Evolutionary conservation across 148 eudicot genomes (phyloP).

Genomic region (Dianthus caryophyllus): DNA sequence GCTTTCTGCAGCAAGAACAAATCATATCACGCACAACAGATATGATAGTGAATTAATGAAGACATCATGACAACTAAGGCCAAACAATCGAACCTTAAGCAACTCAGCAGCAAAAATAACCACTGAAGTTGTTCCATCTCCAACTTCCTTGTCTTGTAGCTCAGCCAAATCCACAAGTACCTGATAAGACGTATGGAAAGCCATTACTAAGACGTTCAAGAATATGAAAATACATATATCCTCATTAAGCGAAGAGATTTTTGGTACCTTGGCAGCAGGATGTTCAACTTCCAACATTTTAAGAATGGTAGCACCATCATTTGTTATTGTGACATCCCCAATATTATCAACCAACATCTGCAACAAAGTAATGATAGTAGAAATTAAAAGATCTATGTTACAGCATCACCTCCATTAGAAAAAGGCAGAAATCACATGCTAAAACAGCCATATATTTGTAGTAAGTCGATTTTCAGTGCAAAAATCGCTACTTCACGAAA

Average conservation of each 20-base stretch:
- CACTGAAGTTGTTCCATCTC: constrained; percentile 99
- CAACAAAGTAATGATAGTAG: background rate
- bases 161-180: constrained; percentile 98
- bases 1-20: constrained; percentile 57
- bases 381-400: too few relatives aligned
- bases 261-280: constrained; percentile 85
- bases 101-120: constrained; percentile 96
- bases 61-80: background rate
- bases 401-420: background rate
- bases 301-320: constrained; percentile 96
- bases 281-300: constrained; percentile 96
- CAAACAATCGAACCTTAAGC: constrained; percentile 56
- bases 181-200: constrained; percentile 21
- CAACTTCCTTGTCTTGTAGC: constrained; percentile 98
- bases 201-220: background rate
- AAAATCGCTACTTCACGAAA: too few relatives aligned
- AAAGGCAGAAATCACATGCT: background rate
- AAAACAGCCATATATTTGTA: too few relatives aligned
- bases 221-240: background rate
- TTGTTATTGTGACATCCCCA: constrained; percentile 91
- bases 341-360: constrained; percentile 95
- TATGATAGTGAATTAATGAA: background rate
- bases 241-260: background rate
- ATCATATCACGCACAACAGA: background rate
- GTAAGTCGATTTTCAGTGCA: too few relatives aligned